These are phyloP conservation scores for Colletotrichum plurivorum DNA, from an alignment of 2,329 filamentous ascomycete species.

Conservation along the genomic window DNA sequence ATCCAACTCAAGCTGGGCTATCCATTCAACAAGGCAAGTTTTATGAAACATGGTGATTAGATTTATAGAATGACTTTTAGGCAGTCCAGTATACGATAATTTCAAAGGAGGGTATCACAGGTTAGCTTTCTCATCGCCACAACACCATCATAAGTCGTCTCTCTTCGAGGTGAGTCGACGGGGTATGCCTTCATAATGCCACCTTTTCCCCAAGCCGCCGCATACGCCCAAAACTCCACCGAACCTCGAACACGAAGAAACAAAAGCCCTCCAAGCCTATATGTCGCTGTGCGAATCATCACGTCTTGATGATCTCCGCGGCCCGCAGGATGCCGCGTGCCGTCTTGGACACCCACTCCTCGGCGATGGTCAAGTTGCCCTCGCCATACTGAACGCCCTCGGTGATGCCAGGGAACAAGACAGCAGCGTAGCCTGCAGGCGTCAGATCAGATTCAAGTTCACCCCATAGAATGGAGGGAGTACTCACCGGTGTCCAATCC, in stretches of 20 bases:
- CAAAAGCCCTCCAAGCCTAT: neutral
- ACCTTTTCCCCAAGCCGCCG: neutral
- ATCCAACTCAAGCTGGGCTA: no score
- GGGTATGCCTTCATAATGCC: neutral
- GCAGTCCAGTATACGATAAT: neutral
- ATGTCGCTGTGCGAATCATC: neutral
- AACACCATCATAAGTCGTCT: no score
- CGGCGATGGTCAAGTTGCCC: conserved; percentile 50
- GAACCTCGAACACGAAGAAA: no score
- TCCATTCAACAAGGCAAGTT: no score
- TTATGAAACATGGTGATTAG: neutral
- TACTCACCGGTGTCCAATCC: conserved; percentile 57
- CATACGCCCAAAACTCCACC: conserved; percentile 1
- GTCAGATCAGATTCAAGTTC: no score
- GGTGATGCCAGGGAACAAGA: conserved; percentile 71
- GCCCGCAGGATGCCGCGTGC: conserved; percentile 51
- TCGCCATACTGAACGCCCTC: conserved; percentile 73
- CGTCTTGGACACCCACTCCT: conserved; percentile 54
- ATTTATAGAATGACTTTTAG: neutral
- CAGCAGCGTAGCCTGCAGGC: conserved; percentile 58
- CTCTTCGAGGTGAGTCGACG: neutral
- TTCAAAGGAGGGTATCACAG: neutral
- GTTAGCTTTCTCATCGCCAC: neutral
- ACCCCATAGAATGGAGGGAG: no score
- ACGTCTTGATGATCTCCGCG: conserved; percentile 52